phyloP scores from a whole-genome alignment of 805 yeast genomes.

The Pichia gijzeniarum region DNA sequence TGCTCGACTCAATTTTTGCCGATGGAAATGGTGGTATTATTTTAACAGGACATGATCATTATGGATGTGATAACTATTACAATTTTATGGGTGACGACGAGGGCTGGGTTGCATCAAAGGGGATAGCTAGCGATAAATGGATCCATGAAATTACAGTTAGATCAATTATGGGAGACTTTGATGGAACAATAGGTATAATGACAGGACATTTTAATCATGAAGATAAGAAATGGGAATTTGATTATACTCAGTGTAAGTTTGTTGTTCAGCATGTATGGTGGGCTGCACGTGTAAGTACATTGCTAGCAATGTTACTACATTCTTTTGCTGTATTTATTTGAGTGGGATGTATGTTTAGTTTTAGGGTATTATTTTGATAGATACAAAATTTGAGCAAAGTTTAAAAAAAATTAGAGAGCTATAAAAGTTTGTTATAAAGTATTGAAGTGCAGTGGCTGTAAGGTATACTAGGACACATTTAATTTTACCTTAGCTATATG shows the following conservation, averaged over 20 bases:
- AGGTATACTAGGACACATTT: too few species aligned
- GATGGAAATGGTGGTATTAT: constrained; percentile 68
- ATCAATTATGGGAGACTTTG: constrained; percentile 94
- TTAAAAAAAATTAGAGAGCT: background rate
- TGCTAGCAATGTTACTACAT: constrained; percentile 35
- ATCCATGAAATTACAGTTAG: constrained; percentile 79
- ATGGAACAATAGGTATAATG: constrained; percentile 81
- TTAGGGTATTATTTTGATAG: too few species aligned
- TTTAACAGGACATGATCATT: constrained; percentile 94
- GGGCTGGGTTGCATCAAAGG: constrained; percentile 56
- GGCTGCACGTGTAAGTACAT: constrained; percentile 59
- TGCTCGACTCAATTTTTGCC: constrained; percentile 67
- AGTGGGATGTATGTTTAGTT: too few species aligned
- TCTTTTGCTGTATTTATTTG: background rate
- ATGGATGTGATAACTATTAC: constrained; percentile 78
- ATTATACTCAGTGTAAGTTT: constrained; percentile 72
- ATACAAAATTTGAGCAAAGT: too few species aligned
- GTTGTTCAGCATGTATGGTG: constrained; percentile 93
- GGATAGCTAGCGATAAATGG: constrained; percentile 29
- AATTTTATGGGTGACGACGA: constrained; percentile 35
- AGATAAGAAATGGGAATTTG: constrained; percentile 52
- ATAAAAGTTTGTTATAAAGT: too few species aligned
- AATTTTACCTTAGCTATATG: too few species aligned
- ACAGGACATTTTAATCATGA: constrained; percentile 57
- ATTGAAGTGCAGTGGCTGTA: too few species aligned